A percentile compares a stretch with the other conserved stretches of the same genome.
Conservation (phyloP, 2,329 filamentous ascomycete species). For the Venturia aucupariae region DNA sequence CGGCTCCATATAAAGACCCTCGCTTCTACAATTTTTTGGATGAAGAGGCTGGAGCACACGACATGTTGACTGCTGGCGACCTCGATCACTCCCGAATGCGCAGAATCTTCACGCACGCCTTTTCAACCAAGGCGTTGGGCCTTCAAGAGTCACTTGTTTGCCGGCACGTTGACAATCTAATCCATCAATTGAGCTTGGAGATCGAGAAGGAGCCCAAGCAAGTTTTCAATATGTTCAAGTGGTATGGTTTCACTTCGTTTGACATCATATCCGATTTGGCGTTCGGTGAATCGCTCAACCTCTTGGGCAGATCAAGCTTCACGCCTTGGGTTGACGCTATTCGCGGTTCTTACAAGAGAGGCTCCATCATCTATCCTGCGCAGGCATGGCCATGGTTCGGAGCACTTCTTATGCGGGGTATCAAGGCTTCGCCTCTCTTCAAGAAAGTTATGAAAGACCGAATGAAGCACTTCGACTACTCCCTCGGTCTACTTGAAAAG, state of each 20-base stretch:
- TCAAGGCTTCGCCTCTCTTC: not conserved
- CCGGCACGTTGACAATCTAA: slow-evolving; percentile 13
- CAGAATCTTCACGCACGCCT: slow-evolving; percentile 29
- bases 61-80: slow-evolving; percentile 15
- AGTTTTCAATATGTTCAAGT: slow-evolving; percentile 20
- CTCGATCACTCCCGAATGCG: slow-evolving; percentile 22
- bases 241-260: slow-evolving; percentile 25
- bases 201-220: slow-evolving; percentile 1
- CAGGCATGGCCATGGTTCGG: slow-evolving; percentile 8
- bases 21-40: slow-evolving; percentile 11
- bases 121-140: slow-evolving; percentile 34
- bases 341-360: not conserved
- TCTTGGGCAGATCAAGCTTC: slow-evolving; percentile 22
- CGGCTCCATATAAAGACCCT: not conserved
- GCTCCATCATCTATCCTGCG: not conserved
- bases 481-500: slow-evolving; percentile 22
- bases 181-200: not conserved
- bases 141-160: slow-evolving; percentile 16
- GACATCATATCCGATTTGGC: slow-evolving; percentile 23
- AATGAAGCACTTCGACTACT: slow-evolving; percentile 10
- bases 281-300: slow-evolving; percentile 26
- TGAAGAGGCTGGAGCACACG: not conserved
- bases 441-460: not conserved
- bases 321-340: slow-evolving; percentile 28
- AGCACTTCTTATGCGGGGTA: not conserved